Base-by-base conservation (phyloP, 495 filamentous ascomycete species). In the Xylaria scruposa region DNA sequence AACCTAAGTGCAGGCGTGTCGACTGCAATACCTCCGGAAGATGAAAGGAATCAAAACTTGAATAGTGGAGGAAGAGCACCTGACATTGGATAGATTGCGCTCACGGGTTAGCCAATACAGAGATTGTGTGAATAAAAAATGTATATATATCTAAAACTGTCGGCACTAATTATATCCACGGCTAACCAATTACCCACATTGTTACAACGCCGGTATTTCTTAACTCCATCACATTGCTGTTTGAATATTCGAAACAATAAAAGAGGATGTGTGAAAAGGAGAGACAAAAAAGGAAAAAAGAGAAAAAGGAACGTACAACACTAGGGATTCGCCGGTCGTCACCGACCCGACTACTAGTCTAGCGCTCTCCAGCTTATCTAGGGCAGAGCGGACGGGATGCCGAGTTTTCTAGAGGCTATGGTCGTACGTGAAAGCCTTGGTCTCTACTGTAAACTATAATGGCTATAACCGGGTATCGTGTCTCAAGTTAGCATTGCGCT, bases 311-410 rank as follows among this genome's bases (percentile, higher is more conserved):
- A 19, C 17, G 44, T 46, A 19, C 44, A 46, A 46, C 44, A 46
- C 44, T 19, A 46, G 44, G 17, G 44, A 46, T 46, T 46, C 44
- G 44, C 44, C 44, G 44, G 44, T 46, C 44, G 44, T 46, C 44
- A 46, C 44, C 44, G 17, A n/a, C 19, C 17, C 19, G 46, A 49
- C 19, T 21, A 49, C 46, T 49, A n/a, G 17, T 49, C 46, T 21
- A 21, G 19, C 46, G 19, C 46, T n/a, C 46, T 47, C 46, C 19
- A 47, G 17, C 4, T 80, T 77, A 75, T 75, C 72, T 76, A 81
- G 66, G 80, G 79, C 72, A 82, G 81, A 83, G 78, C 82, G 78
- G 79, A 83, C 81, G 79, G 82, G 81, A 79, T 81, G 73, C 79
- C 80, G 76, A 78, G 74, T 79, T 76, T 53, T 79, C 79, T 65